Conservation (phyloP, 768 basidiomycete genomes). For the Pleurotus citrinopileatus region DNA sequence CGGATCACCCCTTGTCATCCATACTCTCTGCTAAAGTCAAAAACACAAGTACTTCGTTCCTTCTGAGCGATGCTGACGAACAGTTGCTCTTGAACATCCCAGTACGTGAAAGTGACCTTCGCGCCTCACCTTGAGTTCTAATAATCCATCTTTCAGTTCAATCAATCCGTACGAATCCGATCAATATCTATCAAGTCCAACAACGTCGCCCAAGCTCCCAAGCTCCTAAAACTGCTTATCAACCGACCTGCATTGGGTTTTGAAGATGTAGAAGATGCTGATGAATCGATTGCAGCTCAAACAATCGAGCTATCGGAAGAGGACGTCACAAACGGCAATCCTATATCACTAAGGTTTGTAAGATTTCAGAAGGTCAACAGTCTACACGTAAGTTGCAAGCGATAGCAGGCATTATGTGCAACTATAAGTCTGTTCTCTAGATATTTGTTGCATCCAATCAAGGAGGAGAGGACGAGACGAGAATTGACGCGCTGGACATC, state of each 20-base stretch:
- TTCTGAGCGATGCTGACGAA: conserved; percentile 71
- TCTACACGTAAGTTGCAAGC: conserved; percentile 49
- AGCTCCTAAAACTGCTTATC: conserved; percentile 56
- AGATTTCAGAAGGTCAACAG: conserved; percentile 68
- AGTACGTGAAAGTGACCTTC: conserved; percentile 36
- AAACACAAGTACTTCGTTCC: conserved; percentile 44
- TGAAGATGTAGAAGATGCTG: conserved; percentile 56
- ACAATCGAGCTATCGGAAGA: conserved; percentile 49
- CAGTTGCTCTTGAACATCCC: conserved; percentile 66
- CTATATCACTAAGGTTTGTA: conserved; percentile 57
- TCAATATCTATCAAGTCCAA: conserved; percentile 50
- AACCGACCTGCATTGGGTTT: conserved; percentile 64
- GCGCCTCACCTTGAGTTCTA: neutral
- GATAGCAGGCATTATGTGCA: neutral
- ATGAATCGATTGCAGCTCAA: conserved; percentile 52
- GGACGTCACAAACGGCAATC: conserved; percentile 44
- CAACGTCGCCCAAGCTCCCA: conserved; percentile 46
- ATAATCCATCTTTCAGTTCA: conserved; percentile 46
- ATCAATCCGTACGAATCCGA: conserved; percentile 63
- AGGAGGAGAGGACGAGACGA: conserved; percentile 58
- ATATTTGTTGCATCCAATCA: conserved; percentile 72
- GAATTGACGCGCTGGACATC: conserved; percentile 67
- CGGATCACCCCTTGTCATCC: conserved; percentile 46
- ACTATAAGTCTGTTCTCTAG: conserved; percentile 38
- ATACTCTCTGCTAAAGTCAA: conserved; percentile 41